phyloP scores from a whole-genome alignment of 1,284 basidiomycete genomes.

The Rhodotorula sp. region DNA sequence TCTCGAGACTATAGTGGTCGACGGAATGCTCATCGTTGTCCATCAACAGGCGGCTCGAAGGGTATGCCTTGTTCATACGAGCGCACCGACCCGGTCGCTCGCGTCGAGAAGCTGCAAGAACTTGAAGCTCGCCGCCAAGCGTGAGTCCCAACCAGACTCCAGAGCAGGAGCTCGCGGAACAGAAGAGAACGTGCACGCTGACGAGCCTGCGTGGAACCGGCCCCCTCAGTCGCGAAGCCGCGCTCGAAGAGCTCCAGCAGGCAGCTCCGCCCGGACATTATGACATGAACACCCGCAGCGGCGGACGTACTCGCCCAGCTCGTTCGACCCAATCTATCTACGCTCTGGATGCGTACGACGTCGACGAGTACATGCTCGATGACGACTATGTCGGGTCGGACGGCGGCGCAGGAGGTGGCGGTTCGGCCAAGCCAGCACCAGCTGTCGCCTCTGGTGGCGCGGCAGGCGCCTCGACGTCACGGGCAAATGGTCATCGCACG shows the following conservation, averaged over 20 bases:
- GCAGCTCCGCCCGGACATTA: background rate
- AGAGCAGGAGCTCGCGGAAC: too few relatives aligned
- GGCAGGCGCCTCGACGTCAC: background rate
- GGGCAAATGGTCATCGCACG: background rate
- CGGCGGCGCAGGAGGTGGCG: too few relatives aligned
- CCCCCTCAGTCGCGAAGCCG: background rate
- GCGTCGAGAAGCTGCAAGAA: background rate
- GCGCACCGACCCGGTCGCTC: background rate
- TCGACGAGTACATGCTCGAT: background rate
- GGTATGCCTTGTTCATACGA: background rate
- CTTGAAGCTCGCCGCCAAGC: background rate
- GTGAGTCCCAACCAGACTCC: background rate
- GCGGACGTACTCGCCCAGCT: background rate
- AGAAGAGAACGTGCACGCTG: background rate
- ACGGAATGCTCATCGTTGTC: too few relatives aligned
- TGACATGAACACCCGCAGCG: conserved; percentile 4
- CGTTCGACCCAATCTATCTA: background rate
- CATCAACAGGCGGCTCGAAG: background rate
- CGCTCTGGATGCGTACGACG: background rate
- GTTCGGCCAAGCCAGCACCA: too few relatives aligned
- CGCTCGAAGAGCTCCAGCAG: background rate
- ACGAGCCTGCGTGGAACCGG: background rate
- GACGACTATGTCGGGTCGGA: background rate
- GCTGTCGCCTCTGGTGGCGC: background rate
- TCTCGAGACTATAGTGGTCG: too few relatives aligned